These are phyloP conservation scores for Trichosporon faecale DNA, from an alignment of 1,284 basidiomycete genomes.

Conservation along the genomic window DNA sequence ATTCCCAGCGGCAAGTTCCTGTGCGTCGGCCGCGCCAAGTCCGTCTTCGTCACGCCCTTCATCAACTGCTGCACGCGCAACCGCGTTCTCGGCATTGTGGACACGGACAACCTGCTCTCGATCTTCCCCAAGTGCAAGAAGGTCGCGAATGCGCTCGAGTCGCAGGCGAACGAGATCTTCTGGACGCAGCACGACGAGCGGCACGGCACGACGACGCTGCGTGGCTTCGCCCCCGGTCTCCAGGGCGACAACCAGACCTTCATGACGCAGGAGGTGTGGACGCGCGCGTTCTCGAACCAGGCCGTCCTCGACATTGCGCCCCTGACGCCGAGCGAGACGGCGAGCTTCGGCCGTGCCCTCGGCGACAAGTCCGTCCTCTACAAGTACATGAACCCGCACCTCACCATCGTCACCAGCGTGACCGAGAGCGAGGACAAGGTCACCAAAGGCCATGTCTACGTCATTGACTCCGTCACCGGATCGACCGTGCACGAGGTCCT, in stretches of 20 bases:
- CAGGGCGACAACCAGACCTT: conserved; percentile 15
- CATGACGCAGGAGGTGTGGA: conserved; percentile 56
- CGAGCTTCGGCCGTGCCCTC: conserved; percentile 76
- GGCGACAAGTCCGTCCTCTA: conserved; percentile 85
- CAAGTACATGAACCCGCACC: conserved; percentile 87
- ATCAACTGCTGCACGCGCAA: conserved; percentile 46
- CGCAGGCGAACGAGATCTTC: conserved; percentile 34
- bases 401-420: conserved; percentile 66
- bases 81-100: conserved; percentile 44
- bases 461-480: conserved; percentile 77
- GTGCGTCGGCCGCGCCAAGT: conserved; percentile 32
- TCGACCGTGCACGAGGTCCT: conserved; percentile 64
- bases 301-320: conserved; percentile 48
- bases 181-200: conserved; percentile 30
- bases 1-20: conserved; percentile 39
- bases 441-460: conserved; percentile 60
- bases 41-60: conserved; percentile 43
- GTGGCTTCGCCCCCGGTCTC: conserved; percentile 20
- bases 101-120: conserved; percentile 34
- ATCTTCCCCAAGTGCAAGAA: conserved; percentile 52
- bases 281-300: conserved; percentile 61
- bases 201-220: conserved; percentile 20
- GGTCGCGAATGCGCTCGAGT: conserved; percentile 35
- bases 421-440: conserved; percentile 33
- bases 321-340: conserved; percentile 58